Base-by-base conservation (phyloP, 768 basidiomycete species). In the Tricholoma saponaceum region DNA sequence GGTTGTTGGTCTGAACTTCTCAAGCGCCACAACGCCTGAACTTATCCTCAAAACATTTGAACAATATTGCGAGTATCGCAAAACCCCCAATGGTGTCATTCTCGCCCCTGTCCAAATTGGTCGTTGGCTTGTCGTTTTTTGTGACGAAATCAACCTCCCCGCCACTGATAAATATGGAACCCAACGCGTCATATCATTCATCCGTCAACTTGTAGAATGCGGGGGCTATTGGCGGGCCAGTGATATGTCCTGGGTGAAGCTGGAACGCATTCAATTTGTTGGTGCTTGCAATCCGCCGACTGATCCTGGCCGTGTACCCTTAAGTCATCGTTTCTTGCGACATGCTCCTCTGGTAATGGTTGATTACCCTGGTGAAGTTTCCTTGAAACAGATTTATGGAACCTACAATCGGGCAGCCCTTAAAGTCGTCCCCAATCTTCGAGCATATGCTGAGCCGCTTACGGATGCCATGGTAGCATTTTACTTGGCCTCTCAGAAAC, bases 211-310 rank as follows among this genome's bases (percentile, higher is more conserved):
- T 28, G 93, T 99, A 41, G 97, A 98, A 72, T 84, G 82, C 44
- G 90, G 91, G 26, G 97, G 97, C 2, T 99, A 92, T 71, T 99
- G 95, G 90, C 83, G 97, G 28, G 83, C 94, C 2, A 83, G 82
- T 14, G 97, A 99, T 72, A 91, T 95, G 84, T 84, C 95, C 13
- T 99, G 96, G 95, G 95, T 99, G 64, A 92, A 88, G 66, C 79
- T 99, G 53, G 97, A 98, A 70, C 86, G 97, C n/a, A 98, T 99
- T 59, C 97, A 99, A 71, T 98, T 99, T 68, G 97, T 99, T 46
- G 97, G 97, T 51, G 97, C 97, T 52, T 99, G 97, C 73, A 99
- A 99, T 69, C 97, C 97, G 23, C 97, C 97, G 3, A 98, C 97
- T 16, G 97, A 99, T 75, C 95, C 97, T 47, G 97, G 97, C 57